phyloP scores from a whole-genome alignment of 2,329 filamentous ascomycete genomes.

The Neonectria ditissima region DNA sequence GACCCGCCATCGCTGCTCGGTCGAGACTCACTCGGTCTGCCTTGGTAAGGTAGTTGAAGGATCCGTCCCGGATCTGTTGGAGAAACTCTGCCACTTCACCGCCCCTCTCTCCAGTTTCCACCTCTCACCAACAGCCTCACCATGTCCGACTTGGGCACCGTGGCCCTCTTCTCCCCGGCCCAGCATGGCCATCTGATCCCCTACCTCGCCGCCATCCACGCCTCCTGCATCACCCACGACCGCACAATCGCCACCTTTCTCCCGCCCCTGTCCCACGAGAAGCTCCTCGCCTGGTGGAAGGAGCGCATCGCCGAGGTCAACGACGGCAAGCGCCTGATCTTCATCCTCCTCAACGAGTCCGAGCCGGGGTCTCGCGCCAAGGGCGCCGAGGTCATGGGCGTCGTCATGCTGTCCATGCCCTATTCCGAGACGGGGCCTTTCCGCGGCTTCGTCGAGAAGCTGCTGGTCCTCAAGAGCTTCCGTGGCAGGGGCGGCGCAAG shows the following conservation, averaged over 20 bases:
- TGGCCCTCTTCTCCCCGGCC: slow-evolving; percentile 57
- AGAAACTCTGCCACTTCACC: background rate
- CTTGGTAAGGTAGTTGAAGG: background rate
- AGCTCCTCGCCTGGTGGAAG: slow-evolving; percentile 69
- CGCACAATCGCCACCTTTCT: slow-evolving; percentile 69
- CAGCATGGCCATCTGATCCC: slow-evolving; percentile 65
- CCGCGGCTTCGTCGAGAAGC: slow-evolving; percentile 66
- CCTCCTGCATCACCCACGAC: slow-evolving; percentile 69
- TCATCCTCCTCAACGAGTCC: slow-evolving; percentile 60
- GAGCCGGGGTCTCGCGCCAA: slow-evolving; percentile 50
- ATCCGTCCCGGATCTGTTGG: background rate
- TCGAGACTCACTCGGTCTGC: background rate
- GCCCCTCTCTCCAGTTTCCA: background rate
- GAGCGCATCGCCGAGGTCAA: slow-evolving; percentile 61
- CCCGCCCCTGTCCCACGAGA: slow-evolving; percentile 67
- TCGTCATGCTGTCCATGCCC: slow-evolving; percentile 66
- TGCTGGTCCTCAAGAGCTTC: slow-evolving; percentile 66
- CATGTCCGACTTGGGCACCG: slow-evolving; percentile 51
- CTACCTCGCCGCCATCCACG: slow-evolving; percentile 69
- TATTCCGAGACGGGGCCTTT: slow-evolving; percentile 67
- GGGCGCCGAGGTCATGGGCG: slow-evolving; percentile 63
- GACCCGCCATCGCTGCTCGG: background rate
- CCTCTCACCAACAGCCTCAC: slow-evolving; percentile 4
- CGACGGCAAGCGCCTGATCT: slow-evolving; percentile 61
- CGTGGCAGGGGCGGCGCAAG: slow-evolving; percentile 64